A percentile compares a stretch with the other conserved stretches of the same genome.
Evolutionary conservation across 1,139 yeast species (phyloP).

Genomic region (Kodamaea sp.): DNA sequence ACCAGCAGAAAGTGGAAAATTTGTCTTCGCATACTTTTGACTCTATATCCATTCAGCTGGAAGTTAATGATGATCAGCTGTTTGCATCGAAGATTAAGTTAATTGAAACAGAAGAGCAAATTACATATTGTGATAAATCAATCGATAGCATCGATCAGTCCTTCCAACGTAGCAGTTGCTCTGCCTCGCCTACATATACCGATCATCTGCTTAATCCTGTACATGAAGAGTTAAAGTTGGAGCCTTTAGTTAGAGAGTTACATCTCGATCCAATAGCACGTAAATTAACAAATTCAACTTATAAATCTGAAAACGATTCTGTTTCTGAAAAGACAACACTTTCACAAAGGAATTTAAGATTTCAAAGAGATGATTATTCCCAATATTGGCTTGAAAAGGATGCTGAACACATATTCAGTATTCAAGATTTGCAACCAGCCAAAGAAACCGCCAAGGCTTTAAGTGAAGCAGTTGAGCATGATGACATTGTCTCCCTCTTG

Average conservation of each 20-base stretch:
- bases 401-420: constrained; percentile 6
- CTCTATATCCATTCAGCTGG: too few species aligned
- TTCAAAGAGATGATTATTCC: constrained; percentile 2
- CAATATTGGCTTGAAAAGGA: constrained; percentile 9
- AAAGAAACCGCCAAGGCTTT: constrained; percentile 2
- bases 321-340: constrained; percentile 2
- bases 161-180: background rate
- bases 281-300: background rate
- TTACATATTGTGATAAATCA: constrained; percentile 5
- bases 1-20: too few species aligned
- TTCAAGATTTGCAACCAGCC: constrained; percentile 1
- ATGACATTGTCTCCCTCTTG: constrained; percentile 1
- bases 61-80: too few species aligned
- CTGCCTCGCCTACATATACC: constrained; percentile 1
- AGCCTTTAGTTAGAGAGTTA: constrained; percentile 10
- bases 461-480: constrained; percentile 2
- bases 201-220: constrained; percentile 10
- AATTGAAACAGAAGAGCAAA: too few species aligned
- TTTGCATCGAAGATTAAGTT: too few species aligned
- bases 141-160: constrained; percentile 6
- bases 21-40: too few species aligned
- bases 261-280: constrained; percentile 6
- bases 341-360: background rate
- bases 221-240: constrained; percentile 12
- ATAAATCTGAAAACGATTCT: constrained; percentile 2